Percentiles rank a stretch among this genome's conserved stretches.
These are phyloP conservation scores for Euphorbia peplus DNA, from an alignment of 345 rosid genomes.

Conservation along the genomic window DNA sequence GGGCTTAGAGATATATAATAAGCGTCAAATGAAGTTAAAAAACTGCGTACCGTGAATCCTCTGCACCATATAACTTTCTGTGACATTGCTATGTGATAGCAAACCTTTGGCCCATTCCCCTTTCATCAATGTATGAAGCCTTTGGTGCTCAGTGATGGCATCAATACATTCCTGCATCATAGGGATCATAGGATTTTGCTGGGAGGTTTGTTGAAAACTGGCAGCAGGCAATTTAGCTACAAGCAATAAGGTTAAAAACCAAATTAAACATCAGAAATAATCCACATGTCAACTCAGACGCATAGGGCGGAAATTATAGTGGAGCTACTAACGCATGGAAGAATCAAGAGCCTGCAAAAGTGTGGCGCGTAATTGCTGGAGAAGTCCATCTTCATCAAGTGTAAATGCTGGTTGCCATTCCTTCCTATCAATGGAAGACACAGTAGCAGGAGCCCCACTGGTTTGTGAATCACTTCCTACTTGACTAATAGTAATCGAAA, in stretches of 20 bases:
- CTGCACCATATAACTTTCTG: constrained; percentile 65
- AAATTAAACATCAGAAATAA: constrained; percentile 5
- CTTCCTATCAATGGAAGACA: constrained; percentile 52
- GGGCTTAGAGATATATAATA: not conserved
- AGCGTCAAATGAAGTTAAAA: constrained; percentile 7
- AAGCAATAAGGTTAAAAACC: constrained; percentile 12
- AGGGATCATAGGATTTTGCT: constrained; percentile 62
- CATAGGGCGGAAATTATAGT: not conserved
- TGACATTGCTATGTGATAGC: constrained; percentile 73
- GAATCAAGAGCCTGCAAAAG: constrained; percentile 77
- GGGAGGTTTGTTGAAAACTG: constrained; percentile 56
- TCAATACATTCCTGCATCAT: constrained; percentile 79
- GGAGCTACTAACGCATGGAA: constrained; percentile 50
- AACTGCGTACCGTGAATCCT: constrained; percentile 61
- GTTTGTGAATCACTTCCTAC: constrained; percentile 61
- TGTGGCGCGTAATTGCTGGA: constrained; percentile 68
- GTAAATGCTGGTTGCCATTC: constrained; percentile 80
- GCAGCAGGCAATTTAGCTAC: constrained; percentile 56
- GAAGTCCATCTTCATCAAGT: constrained; percentile 82
- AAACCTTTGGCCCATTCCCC: constrained; percentile 92
- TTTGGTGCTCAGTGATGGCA: constrained; percentile 90
- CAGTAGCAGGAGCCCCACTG: constrained; percentile 42
- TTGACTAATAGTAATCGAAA: constrained; percentile 61
- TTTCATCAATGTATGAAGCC: constrained; percentile 81
- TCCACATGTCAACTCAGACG: constrained; percentile 10